A percentile compares a stretch with the other conserved stretches of the same genome.
phyloP scores from a whole-genome alignment of 148 eudicot species.

The Polygonum maritimum region DNA sequence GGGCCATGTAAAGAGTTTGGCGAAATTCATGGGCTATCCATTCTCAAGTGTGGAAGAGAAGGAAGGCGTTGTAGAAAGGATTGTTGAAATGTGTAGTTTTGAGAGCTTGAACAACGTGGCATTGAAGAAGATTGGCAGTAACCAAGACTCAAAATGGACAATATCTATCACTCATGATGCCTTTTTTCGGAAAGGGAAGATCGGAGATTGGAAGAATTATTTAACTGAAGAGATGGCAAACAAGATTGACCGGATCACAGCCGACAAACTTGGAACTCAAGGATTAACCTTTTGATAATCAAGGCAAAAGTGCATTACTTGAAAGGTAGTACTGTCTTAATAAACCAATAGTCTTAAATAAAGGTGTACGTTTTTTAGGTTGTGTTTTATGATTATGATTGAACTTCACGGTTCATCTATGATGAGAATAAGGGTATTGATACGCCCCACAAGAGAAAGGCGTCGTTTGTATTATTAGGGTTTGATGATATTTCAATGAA shows the following conservation, averaged over 20 bases:
- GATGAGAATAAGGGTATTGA: no score
- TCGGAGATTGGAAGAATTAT: conserved; percentile 5
- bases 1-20: conserved; percentile 16
- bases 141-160: neutral
- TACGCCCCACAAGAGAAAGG: no score
- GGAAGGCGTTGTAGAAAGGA: conserved; percentile 16
- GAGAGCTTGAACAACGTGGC: conserved; percentile 20
- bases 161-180: neutral
- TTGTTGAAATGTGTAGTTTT: conserved; percentile 20
- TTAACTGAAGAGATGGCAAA: neutral
- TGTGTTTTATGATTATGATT: no score
- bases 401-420: no score
- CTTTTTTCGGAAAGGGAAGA: neutral
- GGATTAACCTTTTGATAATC: neutral
- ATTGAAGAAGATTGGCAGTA: conserved; percentile 14
- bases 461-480: no score
- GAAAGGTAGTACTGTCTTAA: neutral
- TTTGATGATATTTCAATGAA: no score
- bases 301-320: neutral
- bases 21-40: conserved; percentile 18
- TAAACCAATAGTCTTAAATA: no score
- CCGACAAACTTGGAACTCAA: neutral
- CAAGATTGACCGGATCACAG: neutral
- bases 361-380: no score
- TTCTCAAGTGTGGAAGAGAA: conserved; percentile 17